These are phyloP conservation scores for Tetrahymena malaccensis DNA, from an alignment of 73 alveolate species.

Conservation along the genomic window DNA sequence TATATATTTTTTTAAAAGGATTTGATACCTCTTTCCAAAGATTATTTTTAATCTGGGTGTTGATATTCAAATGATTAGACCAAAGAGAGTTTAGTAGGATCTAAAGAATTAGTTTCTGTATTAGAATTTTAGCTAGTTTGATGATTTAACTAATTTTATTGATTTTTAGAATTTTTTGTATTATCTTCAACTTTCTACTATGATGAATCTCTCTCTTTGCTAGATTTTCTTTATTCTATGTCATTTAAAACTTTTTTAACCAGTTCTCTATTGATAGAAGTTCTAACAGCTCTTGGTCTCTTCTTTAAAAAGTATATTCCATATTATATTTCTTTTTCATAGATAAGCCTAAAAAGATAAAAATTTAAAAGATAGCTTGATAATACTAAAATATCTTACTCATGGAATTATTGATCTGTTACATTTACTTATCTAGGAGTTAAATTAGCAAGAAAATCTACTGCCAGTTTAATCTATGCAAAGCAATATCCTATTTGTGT, in stretches of 20 bases:
- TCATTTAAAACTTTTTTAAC: background rate
- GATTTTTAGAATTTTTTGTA: background rate
- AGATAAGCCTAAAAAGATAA: background rate
- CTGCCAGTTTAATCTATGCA: slow-evolving; percentile 12
- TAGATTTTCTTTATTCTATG: background rate
- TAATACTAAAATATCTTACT: background rate
- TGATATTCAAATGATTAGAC: background rate
- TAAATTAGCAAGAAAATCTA: slow-evolving; percentile 8
- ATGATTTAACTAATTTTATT: background rate
- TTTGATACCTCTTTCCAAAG: background rate
- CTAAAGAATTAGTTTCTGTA: background rate
- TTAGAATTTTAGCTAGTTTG: background rate
- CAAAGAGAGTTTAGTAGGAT: background rate
- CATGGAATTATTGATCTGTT: slow-evolving; percentile 2
- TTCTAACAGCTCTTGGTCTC: slow-evolving; percentile 31
- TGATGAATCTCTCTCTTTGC: background rate
- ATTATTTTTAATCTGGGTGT: background rate
- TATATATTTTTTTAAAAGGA: too few relatives aligned
- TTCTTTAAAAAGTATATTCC: slow-evolving; percentile 27
- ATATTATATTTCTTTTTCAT: slow-evolving; percentile 22
- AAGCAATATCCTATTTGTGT: slow-evolving; percentile 24
- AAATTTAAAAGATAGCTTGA: background rate
- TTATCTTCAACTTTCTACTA: background rate
- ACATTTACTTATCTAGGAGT: slow-evolving; percentile 8
- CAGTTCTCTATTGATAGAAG: background rate